phyloP scores from a whole-genome alignment of 306 rosid species.

The Sicyos edulis region DNA sequence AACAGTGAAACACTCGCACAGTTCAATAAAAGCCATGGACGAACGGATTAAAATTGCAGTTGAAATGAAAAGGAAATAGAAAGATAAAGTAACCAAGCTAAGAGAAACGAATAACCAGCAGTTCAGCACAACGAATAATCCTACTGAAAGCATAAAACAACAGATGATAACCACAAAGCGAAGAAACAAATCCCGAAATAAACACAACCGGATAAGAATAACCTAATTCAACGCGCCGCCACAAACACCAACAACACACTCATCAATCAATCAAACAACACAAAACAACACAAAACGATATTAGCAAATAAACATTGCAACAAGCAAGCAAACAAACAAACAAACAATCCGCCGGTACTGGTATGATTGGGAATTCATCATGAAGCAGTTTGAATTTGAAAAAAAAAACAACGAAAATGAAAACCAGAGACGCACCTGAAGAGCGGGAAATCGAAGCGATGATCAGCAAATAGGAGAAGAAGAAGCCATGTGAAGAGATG shows the following conservation, averaged over 20 bases:
- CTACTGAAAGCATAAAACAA: not conserved
- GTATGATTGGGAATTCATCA: not conserved
- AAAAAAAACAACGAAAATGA: too few species aligned
- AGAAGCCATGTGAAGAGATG: not conserved
- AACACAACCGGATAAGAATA: not conserved
- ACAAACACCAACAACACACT: not conserved
- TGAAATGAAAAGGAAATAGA: not conserved
- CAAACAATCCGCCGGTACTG: not conserved
- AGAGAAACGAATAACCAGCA: not conserved
- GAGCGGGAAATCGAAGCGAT: not conserved
- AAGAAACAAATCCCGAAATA: not conserved
- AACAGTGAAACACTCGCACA: constrained; percentile 8
- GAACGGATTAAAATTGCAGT: not conserved
- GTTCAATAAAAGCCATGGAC: not conserved
- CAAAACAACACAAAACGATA: not conserved
- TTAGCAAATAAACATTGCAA: not conserved
- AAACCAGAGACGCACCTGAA: not conserved
- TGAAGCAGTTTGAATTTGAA: not conserved
- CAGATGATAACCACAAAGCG: too few species aligned
- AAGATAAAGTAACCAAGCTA: not conserved
- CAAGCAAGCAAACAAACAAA: not conserved
- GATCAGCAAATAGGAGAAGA: not conserved
- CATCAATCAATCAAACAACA: not conserved
- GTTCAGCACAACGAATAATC: not conserved
- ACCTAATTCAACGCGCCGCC: constrained; percentile 6